Base-by-base conservation (phyloP, 2,329 filamentous ascomycete genomes). In the Colletotrichum limetticola region DNA sequence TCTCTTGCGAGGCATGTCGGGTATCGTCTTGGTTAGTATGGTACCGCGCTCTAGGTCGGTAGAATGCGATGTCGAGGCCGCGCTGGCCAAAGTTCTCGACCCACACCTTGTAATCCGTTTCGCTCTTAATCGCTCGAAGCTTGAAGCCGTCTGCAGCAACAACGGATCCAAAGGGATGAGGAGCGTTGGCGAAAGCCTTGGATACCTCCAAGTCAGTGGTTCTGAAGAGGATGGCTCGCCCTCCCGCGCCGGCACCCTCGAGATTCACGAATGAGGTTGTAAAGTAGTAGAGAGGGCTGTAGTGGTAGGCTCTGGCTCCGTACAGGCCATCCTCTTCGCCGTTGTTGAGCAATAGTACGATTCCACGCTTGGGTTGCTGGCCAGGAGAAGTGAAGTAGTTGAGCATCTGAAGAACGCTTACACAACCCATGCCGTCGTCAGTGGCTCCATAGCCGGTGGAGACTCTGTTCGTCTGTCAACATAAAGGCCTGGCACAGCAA, bases 271-370 rank as follows among this genome's bases (percentile, higher is more conserved):
- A 98, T 0, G 94, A 95, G 79, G 95, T 93, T 11, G 94, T 90
- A 69, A 97, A 93, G 65, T 90, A 91, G 12, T 94, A 91, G 75
- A 98, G 87, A 0, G 95, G 94, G 80, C 95, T 95, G 76, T 95
- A 91, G 32, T 93, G 92, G 79, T 97, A 98, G 6, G 93, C 95
- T 73, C 91, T 90, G 7, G 96, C 95, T 1, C 97, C 97, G 76
- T 97, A 94, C 12, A 98, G 86, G 46, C 92, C 97, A 78, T 98
- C 96, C 80, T 99, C 97, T 80, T 99, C 97, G 46, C 94, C 96
- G 79, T 98, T 98, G 86, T 99, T 99, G 79, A 98, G 89, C 32
- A 98, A 87, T 11, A 95, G 88, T 16, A 98, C 90, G 56, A 99
- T 88, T 2, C 95, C 96, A 76, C 92, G 91, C 78, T 91, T 92